phyloP scores from a whole-genome alignment of 2,329 filamentous ascomycete genomes.

The Rhinocladiella mackenziei region DNA sequence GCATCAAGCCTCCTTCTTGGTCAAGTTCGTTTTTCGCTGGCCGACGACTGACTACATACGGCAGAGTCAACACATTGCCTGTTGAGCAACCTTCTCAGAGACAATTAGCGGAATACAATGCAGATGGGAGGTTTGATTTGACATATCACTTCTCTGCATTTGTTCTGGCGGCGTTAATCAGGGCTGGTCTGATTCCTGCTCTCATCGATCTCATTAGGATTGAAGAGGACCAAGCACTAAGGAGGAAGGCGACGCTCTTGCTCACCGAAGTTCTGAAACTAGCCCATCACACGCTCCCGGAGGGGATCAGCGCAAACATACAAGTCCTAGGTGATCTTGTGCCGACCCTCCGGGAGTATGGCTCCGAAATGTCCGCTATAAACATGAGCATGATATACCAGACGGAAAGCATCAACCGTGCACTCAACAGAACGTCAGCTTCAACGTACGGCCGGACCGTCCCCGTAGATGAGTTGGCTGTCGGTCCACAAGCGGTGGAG shows the following conservation, averaged over 20 bases:
- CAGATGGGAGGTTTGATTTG: constrained; percentile 72
- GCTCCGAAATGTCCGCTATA: constrained; percentile 67
- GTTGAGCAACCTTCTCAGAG: constrained; percentile 53
- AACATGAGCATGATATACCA: constrained; percentile 93
- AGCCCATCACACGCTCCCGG: constrained; percentile 77
- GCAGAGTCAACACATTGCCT: constrained; percentile 82
- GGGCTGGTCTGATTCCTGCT: constrained; percentile 61
- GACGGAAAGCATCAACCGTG: constrained; percentile 94
- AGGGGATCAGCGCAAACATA: constrained; percentile 73
- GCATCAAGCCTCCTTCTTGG: constrained; percentile 93
- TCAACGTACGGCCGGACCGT: constrained; percentile 40
- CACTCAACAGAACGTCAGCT: constrained; percentile 65
- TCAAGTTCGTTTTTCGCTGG: constrained; percentile 93
- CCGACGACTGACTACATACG: constrained; percentile 88
- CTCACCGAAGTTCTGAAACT: constrained; percentile 89
- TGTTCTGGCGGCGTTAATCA: constrained; percentile 77
- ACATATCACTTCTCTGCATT: constrained; percentile 92
- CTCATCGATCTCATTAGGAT: constrained; percentile 50
- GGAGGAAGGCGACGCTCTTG: constrained; percentile 83
- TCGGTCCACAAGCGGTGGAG: constrained; percentile 39
- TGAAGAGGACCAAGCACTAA: constrained; percentile 53
- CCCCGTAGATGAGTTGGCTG: constrained; percentile 33
- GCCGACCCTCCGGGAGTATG: constrained; percentile 67
- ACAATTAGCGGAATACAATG: constrained; percentile 56
- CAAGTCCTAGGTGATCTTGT: constrained; percentile 87